Conservation (phyloP, 2,329 filamentous ascomycete species). For the Pseudomassariella vexata region DNA sequence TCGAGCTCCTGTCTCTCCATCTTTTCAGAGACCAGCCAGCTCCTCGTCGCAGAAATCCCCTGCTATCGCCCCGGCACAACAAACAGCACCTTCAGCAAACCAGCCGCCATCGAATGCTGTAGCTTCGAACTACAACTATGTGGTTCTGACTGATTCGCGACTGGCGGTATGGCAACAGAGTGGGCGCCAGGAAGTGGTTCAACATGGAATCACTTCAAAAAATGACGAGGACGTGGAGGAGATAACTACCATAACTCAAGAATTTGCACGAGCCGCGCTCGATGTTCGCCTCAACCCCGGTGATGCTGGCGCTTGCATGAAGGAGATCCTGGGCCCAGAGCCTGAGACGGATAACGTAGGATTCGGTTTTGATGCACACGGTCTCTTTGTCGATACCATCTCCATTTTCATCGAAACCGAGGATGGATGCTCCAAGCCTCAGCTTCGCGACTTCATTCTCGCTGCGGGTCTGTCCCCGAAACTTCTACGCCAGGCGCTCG, state of each 20-base stretch:
- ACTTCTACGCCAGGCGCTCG: conserved; percentile 77
- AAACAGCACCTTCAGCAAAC: conserved; percentile 12
- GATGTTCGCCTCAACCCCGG: conserved; percentile 60
- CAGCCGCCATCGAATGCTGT: conserved; percentile 22
- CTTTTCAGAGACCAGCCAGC: conserved; percentile 28
- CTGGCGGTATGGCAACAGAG: conserved; percentile 61
- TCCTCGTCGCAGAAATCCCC: conserved; percentile 27
- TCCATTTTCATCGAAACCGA: conserved; percentile 74
- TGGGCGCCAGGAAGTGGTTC: conserved; percentile 63
- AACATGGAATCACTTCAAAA: conserved; percentile 58
- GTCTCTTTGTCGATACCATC: conserved; percentile 76
- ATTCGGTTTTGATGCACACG: conserved; percentile 54
- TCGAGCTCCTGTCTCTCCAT: conserved; percentile 25
- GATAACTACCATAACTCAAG: conserved; percentile 73
- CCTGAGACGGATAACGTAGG: conserved; percentile 36
- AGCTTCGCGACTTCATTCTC: conserved; percentile 62
- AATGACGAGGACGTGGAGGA: conserved; percentile 62
- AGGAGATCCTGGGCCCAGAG: conserved; percentile 63
- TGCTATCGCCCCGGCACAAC: conserved; percentile 19
- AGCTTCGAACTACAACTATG: conserved; percentile 59
- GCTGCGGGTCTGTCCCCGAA: conserved; percentile 66
- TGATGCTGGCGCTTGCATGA: conserved; percentile 68
- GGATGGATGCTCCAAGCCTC: conserved; percentile 39
- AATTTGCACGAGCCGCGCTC: conserved; percentile 72
- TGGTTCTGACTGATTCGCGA: conserved; percentile 66